A percentile compares a stretch with the other conserved stretches of the same genome.
These are phyloP conservation scores for Epichloe festucae DNA, from an alignment of 2,329 filamentous ascomycete species.

Conservation along the genomic window DNA sequence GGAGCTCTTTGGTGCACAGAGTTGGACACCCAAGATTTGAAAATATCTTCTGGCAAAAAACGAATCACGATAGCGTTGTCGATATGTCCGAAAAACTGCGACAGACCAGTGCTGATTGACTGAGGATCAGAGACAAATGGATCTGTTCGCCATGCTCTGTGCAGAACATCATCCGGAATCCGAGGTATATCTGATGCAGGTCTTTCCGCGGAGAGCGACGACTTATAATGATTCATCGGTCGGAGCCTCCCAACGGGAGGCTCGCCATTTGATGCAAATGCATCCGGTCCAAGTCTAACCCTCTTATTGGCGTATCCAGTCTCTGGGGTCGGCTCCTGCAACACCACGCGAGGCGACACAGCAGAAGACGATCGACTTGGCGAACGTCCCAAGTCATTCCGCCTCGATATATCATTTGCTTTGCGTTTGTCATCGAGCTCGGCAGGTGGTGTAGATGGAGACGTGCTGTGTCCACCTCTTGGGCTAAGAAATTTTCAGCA, in stretches of 20 bases:
- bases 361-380: conserved; percentile 34
- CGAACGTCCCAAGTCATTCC: conserved; percentile 24
- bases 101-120: conserved; percentile 24
- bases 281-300: conserved; percentile 33
- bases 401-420: not conserved
- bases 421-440: conserved; percentile 35
- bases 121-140: conserved; percentile 32
- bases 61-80: conserved; percentile 28
- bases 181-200: conserved; percentile 28
- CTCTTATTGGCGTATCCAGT: conserved; percentile 37
- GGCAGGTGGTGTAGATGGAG: conserved; percentile 37
- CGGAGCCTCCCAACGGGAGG: conserved; percentile 16
- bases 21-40: conserved; percentile 24
- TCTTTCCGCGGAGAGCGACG: conserved; percentile 24
- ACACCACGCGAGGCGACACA: conserved; percentile 31
- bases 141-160: conserved; percentile 37
- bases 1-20: conserved; percentile 23
- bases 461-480: conserved; percentile 44
- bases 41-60: conserved; percentile 27
- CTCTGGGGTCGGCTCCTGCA: conserved; percentile 21
- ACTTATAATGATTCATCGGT: conserved; percentile 25
- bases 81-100: conserved; percentile 29
- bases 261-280: conserved; percentile 26
- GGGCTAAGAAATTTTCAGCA: conserved; percentile 26
- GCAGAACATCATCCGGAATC: conserved; percentile 35